Percentiles rank a stretch among this genome's conserved stretches.
These are phyloP conservation scores for Huntiella savannae DNA, from an alignment of 2,329 filamentous ascomycete species.

Conservation along the genomic window DNA sequence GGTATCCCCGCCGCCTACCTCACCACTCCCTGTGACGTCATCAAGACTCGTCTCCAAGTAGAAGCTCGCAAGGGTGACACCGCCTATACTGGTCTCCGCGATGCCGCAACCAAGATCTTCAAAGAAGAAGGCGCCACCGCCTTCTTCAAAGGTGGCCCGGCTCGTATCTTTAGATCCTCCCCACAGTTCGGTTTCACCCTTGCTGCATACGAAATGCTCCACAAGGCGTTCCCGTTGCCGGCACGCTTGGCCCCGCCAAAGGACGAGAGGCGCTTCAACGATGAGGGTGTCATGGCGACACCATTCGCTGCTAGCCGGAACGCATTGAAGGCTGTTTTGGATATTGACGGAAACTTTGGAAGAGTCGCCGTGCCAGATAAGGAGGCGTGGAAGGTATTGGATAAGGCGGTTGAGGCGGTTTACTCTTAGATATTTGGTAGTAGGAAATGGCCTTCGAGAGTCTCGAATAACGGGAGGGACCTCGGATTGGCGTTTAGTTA, in stretches of 20 bases:
- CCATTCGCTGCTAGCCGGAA: slow-evolving; percentile 53
- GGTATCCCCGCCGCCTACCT: slow-evolving; percentile 87
- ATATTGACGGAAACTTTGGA: slow-evolving; percentile 87
- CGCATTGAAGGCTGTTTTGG: slow-evolving; percentile 85
- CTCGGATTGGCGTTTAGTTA: not conserved
- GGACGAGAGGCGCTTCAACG: slow-evolving; percentile 32
- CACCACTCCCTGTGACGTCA: slow-evolving; percentile 93
- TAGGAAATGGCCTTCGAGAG: not conserved
- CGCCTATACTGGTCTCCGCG: slow-evolving; percentile 67
- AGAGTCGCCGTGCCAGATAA: slow-evolving; percentile 41
- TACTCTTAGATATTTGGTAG: slow-evolving; percentile 5
- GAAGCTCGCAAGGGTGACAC: slow-evolving; percentile 92
- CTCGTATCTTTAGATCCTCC: slow-evolving; percentile 83
- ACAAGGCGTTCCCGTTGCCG: slow-evolving; percentile 44
- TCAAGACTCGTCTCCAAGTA: slow-evolving; percentile 96
- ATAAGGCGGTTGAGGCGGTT: slow-evolving; percentile 15
- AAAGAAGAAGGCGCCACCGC: slow-evolving; percentile 85
- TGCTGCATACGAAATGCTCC: slow-evolving; percentile 82
- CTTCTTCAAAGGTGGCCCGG: slow-evolving; percentile 97
- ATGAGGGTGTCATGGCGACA: slow-evolving; percentile 38
- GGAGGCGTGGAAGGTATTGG: slow-evolving; percentile 33
- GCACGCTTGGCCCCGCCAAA: slow-evolving; percentile 28
- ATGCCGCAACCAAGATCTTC: slow-evolving; percentile 67
- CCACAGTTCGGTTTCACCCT: slow-evolving; percentile 97
- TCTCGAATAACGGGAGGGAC: slow-evolving; percentile 1